These are phyloP conservation scores for Poronia punctata DNA, from an alignment of 495 filamentous ascomycete genomes.

Conservation along the genomic window DNA sequence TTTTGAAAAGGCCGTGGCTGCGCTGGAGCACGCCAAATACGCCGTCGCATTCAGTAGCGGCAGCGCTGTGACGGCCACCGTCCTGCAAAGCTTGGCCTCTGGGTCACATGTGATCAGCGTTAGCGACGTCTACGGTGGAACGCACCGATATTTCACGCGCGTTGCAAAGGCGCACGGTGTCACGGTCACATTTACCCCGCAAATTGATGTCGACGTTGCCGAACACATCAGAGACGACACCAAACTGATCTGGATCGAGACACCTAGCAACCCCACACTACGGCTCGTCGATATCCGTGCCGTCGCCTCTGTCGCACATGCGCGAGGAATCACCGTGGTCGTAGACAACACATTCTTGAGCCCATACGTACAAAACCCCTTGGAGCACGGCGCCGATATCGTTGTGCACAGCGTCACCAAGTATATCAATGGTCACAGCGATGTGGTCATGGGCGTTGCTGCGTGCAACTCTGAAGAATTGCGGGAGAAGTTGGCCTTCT, in stretches of 20 bases:
- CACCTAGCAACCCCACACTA: slow-evolving; percentile 88
- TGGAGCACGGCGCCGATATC: slow-evolving; percentile 92
- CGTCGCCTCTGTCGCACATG: slow-evolving; percentile 73
- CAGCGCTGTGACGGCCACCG: slow-evolving; percentile 85
- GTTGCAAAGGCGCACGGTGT: slow-evolving; percentile 93
- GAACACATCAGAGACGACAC: slow-evolving; percentile 81
- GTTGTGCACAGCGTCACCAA: slow-evolving; percentile 99
- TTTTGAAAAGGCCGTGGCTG: slow-evolving; percentile 86
- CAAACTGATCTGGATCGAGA: slow-evolving; percentile 96
- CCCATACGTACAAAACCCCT: slow-evolving; percentile 92
- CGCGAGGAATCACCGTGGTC: slow-evolving; percentile 85
- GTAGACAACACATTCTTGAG: slow-evolving; percentile 98
- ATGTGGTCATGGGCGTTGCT: slow-evolving; percentile 96
- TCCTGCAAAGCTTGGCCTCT: slow-evolving; percentile 85
- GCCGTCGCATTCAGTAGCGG: slow-evolving; percentile 94
- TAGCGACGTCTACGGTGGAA: slow-evolving; percentile 95
- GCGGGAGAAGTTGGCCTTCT: slow-evolving; percentile 71
- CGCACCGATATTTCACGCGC: slow-evolving; percentile 97
- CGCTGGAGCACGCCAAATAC: slow-evolving; percentile 85
- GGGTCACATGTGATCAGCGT: slow-evolving; percentile 94
- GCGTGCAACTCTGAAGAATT: slow-evolving; percentile 87
- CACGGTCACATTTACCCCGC: slow-evolving; percentile 84
- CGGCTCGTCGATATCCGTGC: slow-evolving; percentile 84
- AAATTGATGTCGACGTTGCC: slow-evolving; percentile 79
- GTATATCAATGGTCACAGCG: slow-evolving; percentile 96